phyloP scores from a whole-genome alignment of 176 grass and related monocot species.

The Melocanna baccifera region DNA sequence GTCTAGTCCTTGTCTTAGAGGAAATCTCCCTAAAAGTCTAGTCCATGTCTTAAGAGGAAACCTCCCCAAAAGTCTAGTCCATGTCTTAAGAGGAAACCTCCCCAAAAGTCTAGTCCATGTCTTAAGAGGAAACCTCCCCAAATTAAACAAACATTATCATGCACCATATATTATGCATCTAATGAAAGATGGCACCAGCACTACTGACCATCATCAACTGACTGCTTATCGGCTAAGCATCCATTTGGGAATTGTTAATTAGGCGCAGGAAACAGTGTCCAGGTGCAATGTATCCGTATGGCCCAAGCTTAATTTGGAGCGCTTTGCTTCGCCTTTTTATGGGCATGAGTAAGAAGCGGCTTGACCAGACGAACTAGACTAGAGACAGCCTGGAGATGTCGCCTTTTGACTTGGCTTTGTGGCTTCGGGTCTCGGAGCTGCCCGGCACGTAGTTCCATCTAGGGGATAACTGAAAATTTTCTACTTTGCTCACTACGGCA shows the following conservation, averaged over 20 bases:
- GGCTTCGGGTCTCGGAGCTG: slow-evolving; percentile 32
- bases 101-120: neutral
- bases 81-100: neutral
- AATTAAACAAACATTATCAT: slow-evolving; percentile 6
- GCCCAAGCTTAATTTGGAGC: neutral
- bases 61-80: neutral
- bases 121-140: neutral
- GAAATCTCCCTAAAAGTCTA: neutral
- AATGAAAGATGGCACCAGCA: neutral
- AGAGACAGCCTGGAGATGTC: neutral
- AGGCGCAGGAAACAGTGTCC: slow-evolving; percentile 11
- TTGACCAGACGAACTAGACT: neutral
- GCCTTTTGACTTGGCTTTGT: slow-evolving; percentile 39
- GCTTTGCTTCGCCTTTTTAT: neutral
- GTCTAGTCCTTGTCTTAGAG: neutral
- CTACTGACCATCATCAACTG: neutral
- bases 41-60: no score
- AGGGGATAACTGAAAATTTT: neutral
- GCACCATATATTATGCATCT: neutral
- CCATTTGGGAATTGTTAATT: neutral
- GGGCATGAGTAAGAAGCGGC: neutral
- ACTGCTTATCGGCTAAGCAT: neutral
- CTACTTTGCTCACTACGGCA: no score
- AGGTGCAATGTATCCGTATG: slow-evolving; percentile 39
- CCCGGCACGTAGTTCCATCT: neutral